phyloP scores from a whole-genome alignment of 2,329 filamentous ascomycete species.

The Penicillium digitatum region DNA sequence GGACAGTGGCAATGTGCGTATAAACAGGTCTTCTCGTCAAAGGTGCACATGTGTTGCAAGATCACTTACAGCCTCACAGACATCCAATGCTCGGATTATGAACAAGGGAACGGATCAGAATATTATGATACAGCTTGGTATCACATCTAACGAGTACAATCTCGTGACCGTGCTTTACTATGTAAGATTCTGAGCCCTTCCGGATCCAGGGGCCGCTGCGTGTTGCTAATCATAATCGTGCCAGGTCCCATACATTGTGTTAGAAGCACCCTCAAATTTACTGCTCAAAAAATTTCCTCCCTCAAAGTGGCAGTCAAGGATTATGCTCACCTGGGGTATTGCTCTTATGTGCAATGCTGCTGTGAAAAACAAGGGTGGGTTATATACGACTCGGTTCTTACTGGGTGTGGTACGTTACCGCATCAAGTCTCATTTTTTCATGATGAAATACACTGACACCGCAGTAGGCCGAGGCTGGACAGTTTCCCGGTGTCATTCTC shows the following conservation, averaged over 20 bases:
- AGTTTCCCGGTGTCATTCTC: slow-evolving; percentile 43
- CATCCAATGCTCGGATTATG: slow-evolving; percentile 38
- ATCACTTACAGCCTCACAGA: slow-evolving; percentile 14
- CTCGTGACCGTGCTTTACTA: slow-evolving; percentile 38
- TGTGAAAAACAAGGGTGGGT: slow-evolving; percentile 37
- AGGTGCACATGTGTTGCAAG: background rate
- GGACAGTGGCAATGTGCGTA: slow-evolving; percentile 30
- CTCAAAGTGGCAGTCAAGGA: slow-evolving; percentile 31
- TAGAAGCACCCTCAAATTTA: slow-evolving; percentile 28
- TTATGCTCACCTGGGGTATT: slow-evolving; percentile 28
- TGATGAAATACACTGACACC: background rate
- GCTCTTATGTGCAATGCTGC: slow-evolving; percentile 39
- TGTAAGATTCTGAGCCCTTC: slow-evolving; percentile 15
- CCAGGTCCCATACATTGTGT: slow-evolving; percentile 25
- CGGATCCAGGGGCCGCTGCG: background rate
- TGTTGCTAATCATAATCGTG: background rate
- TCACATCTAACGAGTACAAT: slow-evolving; percentile 32
- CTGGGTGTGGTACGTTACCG: slow-evolving; percentile 35
- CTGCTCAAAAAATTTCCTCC: slow-evolving; percentile 31
- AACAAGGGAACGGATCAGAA: slow-evolving; percentile 31
- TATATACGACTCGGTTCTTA: slow-evolving; percentile 42
- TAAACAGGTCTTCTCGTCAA: background rate
- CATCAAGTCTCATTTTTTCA: background rate
- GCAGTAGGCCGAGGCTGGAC: slow-evolving; percentile 37
- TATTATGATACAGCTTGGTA: slow-evolving; percentile 27